Conservation (phyloP, 2,329 filamentous ascomycete species). For the Arthrobotrys megalospora region DNA sequence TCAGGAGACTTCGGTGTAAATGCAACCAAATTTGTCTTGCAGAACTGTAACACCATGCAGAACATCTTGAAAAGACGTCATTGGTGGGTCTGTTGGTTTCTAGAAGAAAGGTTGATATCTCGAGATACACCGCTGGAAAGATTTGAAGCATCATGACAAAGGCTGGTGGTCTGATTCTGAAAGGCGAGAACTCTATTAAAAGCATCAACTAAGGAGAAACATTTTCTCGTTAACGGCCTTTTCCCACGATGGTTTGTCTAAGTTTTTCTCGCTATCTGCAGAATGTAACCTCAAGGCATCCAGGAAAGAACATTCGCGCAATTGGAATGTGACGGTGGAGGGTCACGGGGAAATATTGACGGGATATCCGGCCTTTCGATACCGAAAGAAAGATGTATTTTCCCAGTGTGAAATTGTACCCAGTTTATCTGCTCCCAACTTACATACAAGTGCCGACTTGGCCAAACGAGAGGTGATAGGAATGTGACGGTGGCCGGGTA, state of each 20-base stretch:
- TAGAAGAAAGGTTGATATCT: constrained; percentile 41
- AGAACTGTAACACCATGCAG: constrained; percentile 34
- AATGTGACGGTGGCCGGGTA: constrained; percentile 51
- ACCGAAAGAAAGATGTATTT: constrained; percentile 13
- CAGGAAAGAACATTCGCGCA: constrained; percentile 24
- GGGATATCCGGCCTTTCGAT: constrained; percentile 35
- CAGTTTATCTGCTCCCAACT: neutral
- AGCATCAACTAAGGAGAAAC: constrained; percentile 45
- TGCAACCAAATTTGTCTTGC: constrained; percentile 45
- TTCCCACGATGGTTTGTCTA: constrained; percentile 21
- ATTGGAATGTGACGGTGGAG: constrained; percentile 37
- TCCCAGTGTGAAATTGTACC: constrained; percentile 9
- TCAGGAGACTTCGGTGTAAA: constrained; percentile 19
- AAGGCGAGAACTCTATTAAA: constrained; percentile 55
- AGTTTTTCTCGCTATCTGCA: constrained; percentile 18
- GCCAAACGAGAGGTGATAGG: constrained; percentile 34
- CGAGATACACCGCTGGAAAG: constrained; percentile 18
- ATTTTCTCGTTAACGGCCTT: constrained; percentile 21
- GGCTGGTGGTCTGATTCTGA: constrained; percentile 36
- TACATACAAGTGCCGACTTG: constrained; percentile 7
- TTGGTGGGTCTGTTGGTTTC: constrained; percentile 23
- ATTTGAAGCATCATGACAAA: constrained; percentile 38
- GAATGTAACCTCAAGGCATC: constrained; percentile 45
- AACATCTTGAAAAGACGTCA: constrained; percentile 30
- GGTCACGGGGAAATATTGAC: constrained; percentile 47